Evolutionary conservation across 1,284 basidiomycete genomes (phyloP), one percentile per base, ranked within the genome.

Genomic region (Cutaneotrichosporon curvatum): DNA sequence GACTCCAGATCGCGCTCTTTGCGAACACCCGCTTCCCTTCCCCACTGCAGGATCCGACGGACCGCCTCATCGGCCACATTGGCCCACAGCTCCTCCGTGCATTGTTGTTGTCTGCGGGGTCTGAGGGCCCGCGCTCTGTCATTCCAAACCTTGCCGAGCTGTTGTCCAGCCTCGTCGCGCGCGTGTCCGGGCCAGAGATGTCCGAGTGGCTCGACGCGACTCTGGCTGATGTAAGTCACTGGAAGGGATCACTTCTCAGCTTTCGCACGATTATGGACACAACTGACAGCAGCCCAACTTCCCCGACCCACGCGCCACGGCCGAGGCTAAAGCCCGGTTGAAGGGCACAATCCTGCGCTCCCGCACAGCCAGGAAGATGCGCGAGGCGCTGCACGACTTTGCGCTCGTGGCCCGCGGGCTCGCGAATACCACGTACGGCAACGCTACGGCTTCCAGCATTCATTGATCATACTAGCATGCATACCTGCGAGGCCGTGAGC

Each of bases 81-180:
- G 88, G 87, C 5, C 78, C 76, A 12, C 64, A 78, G 9, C 79
- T 90, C 46, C 78, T 90, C 63, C 77, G 79, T 15, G 84, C 83
- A 0, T 67, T 89, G 2, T 65, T 92, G 6, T 76, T 77, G 45
- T 87, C 84, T 15, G 85, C 91, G 35, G 87, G 85, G 0, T 81
- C 83, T 10, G 77, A 83, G 10, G 84, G 87, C 2, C 89, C 89
- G 0, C 75, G 87, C 46, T 87, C 85, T 20, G 82, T 81, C n/a
- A 81, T 84, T 8, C 82, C 80, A 10, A 91, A 92, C 62, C 73
- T 91, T 20, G 83, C 87, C 6, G 87, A 90, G 57, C 69, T 91
- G 28, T 71, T 92, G 36, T 80, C 82, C 4, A 78, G 76, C 22
- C 67, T 90, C 33, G 73, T 81, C 28, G 76, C 75, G 9, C 75